Percentiles rank a stretch among this genome's conserved stretches.
Conservation (phyloP, 495 filamentous ascomycete genomes). For the Penicillium paradoxum region DNA sequence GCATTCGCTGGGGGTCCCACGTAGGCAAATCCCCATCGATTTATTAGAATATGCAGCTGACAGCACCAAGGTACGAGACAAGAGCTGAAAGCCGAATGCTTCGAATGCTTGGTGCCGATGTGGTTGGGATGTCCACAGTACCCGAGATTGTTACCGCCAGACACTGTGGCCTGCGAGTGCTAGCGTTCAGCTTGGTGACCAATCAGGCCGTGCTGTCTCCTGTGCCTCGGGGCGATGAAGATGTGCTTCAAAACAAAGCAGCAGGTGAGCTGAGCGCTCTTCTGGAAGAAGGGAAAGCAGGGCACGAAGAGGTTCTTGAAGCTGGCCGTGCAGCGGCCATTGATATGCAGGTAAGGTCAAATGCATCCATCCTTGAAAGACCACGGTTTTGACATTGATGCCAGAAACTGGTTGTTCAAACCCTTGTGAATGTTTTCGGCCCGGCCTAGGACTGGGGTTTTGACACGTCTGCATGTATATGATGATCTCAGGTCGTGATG, state of each 20-base stretch:
- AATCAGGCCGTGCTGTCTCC: constrained; percentile 65
- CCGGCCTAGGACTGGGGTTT: neutral
- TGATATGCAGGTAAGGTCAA: constrained; percentile 61
- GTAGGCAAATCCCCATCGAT: constrained; percentile 30
- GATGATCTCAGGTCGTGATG: neutral
- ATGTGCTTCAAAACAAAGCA: constrained; percentile 34
- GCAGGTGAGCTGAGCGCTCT: constrained; percentile 49
- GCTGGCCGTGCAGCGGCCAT: constrained; percentile 56
- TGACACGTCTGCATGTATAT: neutral
- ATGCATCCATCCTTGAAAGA: neutral
- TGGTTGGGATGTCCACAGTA: constrained; percentile 77
- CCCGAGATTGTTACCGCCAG: constrained; percentile 72
- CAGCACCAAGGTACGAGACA: constrained; percentile 58
- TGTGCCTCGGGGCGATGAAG: constrained; percentile 57
- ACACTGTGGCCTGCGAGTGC: constrained; percentile 63
- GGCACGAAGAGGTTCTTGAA: constrained; percentile 69
- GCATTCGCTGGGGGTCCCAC: constrained; percentile 69
- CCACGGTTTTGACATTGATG: constrained; percentile 14
- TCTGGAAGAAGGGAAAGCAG: constrained; percentile 61
- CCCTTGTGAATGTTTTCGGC: constrained; percentile 30
- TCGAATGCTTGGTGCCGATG: constrained; percentile 58
- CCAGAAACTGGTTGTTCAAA: constrained; percentile 38
- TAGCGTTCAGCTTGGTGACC: constrained; percentile 73
- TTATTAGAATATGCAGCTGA: constrained; percentile 2
- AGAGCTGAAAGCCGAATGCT: constrained; percentile 74